Base-by-base conservation (phyloP, 2,329 filamentous ascomycete genomes). In the Epichloe gansuensis region DNA sequence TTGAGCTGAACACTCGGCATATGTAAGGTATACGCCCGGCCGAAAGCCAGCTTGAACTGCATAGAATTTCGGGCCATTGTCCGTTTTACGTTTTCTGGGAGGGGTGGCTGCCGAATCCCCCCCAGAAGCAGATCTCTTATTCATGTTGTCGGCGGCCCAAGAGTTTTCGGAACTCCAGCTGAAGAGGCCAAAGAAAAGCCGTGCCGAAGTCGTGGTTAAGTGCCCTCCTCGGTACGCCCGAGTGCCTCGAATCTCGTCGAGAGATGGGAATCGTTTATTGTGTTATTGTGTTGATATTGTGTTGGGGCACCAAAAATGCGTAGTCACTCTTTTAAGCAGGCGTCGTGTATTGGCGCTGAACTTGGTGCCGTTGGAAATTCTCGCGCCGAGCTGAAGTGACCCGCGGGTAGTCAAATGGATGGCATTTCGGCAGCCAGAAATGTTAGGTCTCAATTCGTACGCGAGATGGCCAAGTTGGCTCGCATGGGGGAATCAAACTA, bases 21-120 rank as follows among this genome's bases (percentile, higher is more conserved):
- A 85, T 2, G 68, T 75, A 52, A 71, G 64, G 63, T 84, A 85
- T n/a, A 85, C 75, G 7, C 82, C 81, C 0, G 80, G 78, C 12
- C 63, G 66, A 55, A 72, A 70, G 15, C 82, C 81, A 40, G 68
- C 71, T 43, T 73, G 72, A 34, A 85, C 82, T 23, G 77, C 82
- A 61, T 85, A 85, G 62, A 72, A 85, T 59, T 83, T 85, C 54
- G 71, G 71, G 35, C 62, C 53, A 21, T 66, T 68, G 47, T 76
- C 74, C 45, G 64, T 63, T 65, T 75, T 78, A 52, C 73, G 68
- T 63, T 77, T 78, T 62, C 72, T 76, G 17, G 63, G 59, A 15
- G 57, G 46, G 55, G 54, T 49, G 51, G 50, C 21, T 47, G 50
- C 54, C 11, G 57, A 55, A 43, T 15, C 56, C 52, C 38, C 53